Conservation (phyloP, 306 rosid species). For the Prunus kanzakura region DNA sequence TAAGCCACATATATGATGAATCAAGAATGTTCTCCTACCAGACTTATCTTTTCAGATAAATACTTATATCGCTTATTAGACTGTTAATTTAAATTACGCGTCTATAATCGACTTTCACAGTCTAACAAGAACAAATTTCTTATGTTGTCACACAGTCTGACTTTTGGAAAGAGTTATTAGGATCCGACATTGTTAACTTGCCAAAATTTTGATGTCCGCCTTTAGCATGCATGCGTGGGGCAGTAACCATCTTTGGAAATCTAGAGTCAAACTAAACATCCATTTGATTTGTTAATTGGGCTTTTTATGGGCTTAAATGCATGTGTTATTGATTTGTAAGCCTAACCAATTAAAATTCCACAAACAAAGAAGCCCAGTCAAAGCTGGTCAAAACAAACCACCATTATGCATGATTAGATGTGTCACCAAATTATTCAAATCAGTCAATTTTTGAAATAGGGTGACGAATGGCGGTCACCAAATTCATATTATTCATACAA, state of each 20-base stretch:
- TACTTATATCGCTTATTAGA: too few relatives aligned
- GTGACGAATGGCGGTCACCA: neutral
- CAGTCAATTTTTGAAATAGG: neutral
- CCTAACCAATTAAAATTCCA: neutral
- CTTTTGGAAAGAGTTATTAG: neutral
- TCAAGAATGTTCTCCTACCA: neutral
- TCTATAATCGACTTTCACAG: too few relatives aligned
- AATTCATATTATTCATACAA: too few relatives aligned
- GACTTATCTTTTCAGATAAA: too few relatives aligned
- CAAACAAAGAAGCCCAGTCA: neutral
- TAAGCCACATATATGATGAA: conserved; percentile 4
- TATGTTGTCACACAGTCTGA: neutral
- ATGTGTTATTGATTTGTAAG: neutral
- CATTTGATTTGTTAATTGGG: neutral
- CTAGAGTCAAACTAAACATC: conserved; percentile 1
- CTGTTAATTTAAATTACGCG: too few relatives aligned
- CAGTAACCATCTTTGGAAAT: conserved; percentile 2
- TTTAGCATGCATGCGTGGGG: conserved; percentile 16
- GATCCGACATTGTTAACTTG: conserved; percentile 13
- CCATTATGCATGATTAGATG: neutral
- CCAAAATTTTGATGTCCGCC: neutral
- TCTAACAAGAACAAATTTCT: too few relatives aligned
- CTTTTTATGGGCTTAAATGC: neutral
- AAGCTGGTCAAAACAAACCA: neutral
- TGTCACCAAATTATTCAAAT: neutral